Evolutionary conservation across 768 basidiomycete genomes (phyloP).

Genomic region (Coprinopsis marcescibilis): DNA sequence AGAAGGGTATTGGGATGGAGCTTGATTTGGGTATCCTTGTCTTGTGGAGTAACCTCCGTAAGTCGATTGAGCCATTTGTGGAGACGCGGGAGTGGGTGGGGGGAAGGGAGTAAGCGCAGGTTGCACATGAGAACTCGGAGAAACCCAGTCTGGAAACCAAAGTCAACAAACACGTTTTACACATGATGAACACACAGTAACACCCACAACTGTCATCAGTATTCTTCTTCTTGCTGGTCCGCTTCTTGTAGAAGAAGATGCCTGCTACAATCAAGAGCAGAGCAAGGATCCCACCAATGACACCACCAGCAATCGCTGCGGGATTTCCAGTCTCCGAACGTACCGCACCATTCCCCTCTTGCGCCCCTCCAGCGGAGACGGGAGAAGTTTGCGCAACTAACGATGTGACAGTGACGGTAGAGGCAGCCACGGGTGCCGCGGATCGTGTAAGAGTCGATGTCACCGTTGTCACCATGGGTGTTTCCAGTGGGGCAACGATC

Average conservation of each 20-base stretch:
- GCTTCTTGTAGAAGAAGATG: neutral
- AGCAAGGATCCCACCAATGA: conserved; percentile 5
- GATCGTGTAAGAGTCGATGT: conserved; percentile 1
- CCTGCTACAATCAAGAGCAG: conserved; percentile 1
- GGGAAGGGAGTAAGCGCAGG: neutral
- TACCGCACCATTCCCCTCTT: neutral
- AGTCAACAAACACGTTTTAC: neutral
- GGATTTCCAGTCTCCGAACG: conserved; percentile 3
- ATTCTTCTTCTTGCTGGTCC: neutral
- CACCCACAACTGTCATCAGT: neutral
- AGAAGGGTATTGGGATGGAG: neutral
- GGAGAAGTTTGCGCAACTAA: neutral
- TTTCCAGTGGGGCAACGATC: conserved; percentile 9
- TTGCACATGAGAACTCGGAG: neutral
- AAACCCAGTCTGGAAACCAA: neutral
- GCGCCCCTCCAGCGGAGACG: neutral
- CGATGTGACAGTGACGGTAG: conserved; percentile 2
- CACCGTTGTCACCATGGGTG: conserved; percentile 4
- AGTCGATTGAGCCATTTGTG: neutral
- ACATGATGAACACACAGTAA: neutral
- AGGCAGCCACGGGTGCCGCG: neutral
- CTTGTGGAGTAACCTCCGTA: neutral
- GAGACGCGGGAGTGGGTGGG: neutral
- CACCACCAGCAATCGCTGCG: conserved; percentile 7
- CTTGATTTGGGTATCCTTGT: neutral